phyloP scores from a whole-genome alignment of 1,284 basidiomycete genomes.

The Cystobasidiaceae sp. region DNA sequence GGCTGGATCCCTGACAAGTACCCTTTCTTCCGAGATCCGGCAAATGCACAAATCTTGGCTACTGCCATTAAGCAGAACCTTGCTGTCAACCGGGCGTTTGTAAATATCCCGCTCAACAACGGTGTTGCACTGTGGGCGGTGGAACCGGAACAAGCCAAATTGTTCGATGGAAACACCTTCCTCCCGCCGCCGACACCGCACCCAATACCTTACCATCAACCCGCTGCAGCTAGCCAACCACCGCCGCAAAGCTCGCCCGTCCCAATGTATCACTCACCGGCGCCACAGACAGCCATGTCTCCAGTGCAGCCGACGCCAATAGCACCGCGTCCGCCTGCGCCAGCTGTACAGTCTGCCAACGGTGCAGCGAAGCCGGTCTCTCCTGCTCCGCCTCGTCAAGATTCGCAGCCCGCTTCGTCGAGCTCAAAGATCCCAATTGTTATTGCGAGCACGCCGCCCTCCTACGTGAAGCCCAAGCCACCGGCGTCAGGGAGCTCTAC shows the following conservation, averaged over 20 bases:
- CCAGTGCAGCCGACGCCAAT: background rate
- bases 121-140: slow-evolving; percentile 27
- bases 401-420: slow-evolving; percentile 44
- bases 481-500: slow-evolving; percentile 42
- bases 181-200: slow-evolving; percentile 17
- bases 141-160: slow-evolving; percentile 19
- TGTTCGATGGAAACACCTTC: slow-evolving; percentile 31
- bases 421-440: slow-evolving; percentile 58
- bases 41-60: slow-evolving; percentile 23
- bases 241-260: slow-evolving; percentile 2
- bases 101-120: slow-evolving; percentile 35
- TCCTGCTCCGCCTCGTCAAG: background rate
- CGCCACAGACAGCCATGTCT: background rate
- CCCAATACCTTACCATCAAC: background rate
- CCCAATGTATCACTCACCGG: slow-evolving; percentile 4
- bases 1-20: slow-evolving; percentile 38
- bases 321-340: too few species aligned
- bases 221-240: background rate
- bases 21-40: slow-evolving; percentile 37
- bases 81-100: slow-evolving; percentile 37
- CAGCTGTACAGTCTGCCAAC: too few species aligned
- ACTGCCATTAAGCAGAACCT: slow-evolving; percentile 41
- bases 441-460: slow-evolving; percentile 56
- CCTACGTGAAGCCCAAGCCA: slow-evolving; percentile 43
- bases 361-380: too few species aligned